Percentiles rank a stretch among this genome's conserved stretches.
phyloP scores from a whole-genome alignment of 345 rosid species.

The Hibiscus syriacus region DNA sequence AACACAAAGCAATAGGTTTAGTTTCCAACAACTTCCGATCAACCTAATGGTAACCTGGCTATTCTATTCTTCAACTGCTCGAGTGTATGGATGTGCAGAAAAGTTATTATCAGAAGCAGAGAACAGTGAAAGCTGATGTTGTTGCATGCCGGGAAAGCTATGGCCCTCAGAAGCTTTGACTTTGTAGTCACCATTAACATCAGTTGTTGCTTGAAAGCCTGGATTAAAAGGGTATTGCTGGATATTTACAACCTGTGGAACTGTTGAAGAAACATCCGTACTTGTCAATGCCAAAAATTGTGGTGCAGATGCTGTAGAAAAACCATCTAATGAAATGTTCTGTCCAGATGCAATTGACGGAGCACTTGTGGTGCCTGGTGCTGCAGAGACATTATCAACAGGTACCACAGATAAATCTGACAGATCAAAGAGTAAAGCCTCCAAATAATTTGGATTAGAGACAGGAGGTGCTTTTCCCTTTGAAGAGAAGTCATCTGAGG shows the following conservation, averaged over 20 bases:
- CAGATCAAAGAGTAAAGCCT: slow-evolving; percentile 5
- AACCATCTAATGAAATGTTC: neutral
- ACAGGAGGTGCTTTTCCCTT: neutral
- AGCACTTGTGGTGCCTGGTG: neutral
- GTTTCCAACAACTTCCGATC: neutral
- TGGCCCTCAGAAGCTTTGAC: neutral
- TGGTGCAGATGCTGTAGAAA: neutral
- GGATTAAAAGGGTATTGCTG: neutral
- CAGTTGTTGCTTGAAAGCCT: neutral
- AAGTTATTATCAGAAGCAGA: no score
- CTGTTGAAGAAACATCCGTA: neutral
- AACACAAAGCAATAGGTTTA: slow-evolving; percentile 5
- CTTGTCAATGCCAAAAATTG: neutral
- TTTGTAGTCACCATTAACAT: neutral
- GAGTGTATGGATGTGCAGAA: neutral
- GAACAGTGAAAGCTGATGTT: neutral
- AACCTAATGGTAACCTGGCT: neutral
- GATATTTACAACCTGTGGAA: neutral
- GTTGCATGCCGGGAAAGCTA: neutral
- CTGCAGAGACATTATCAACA: neutral
- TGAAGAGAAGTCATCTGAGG: slow-evolving; percentile 2
- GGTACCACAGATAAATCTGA: neutral
- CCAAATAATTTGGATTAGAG: neutral
- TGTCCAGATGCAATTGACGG: slow-evolving; percentile 4
- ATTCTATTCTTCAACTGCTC: no score